Evolutionary conservation across 2,329 filamentous ascomycete genomes (phyloP), one percentile per base, ranked within the genome.

Genomic region (Pezicula carpinea): DNA sequence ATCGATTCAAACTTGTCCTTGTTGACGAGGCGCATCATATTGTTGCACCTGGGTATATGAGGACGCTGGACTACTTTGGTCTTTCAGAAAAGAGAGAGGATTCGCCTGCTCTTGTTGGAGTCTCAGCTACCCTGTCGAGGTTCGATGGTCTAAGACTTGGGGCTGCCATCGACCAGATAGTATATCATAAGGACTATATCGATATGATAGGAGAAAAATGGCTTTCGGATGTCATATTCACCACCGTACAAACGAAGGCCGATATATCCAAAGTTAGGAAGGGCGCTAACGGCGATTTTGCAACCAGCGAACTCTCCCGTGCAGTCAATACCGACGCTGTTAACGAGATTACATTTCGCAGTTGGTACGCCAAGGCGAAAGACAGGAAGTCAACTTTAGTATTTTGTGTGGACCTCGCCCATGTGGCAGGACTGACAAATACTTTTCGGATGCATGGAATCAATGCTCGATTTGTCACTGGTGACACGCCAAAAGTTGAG

Each of bases 11-110:
- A 67, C 79, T 99, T 0, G 72, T 99, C 0, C 76, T 99, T 3
- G 92, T 99, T 4, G 93, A 99, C 55, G 93, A 99, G 68, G 93
- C 92, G 4, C 93, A 99, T 64, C 93, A 99, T 66, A 95, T 97
- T 44, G 91, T 96, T 38, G 87, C 93, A 1, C 76, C 80, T 2
- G 82, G 83, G 6, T 97, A 97, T 61, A 74, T 95, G 52, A 76
- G 78, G 35, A 77, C 83, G 0, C 71, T 99, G 40, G 72, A 77
- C n/a, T 82, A 97, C 65, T 95, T 99, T 64, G 80, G 83, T 0
- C 75, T 95, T 53, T 71, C 74, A 11, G 67, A 80, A 46, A 58
- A 69, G 42, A 72, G 69, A 53, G 66, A 56, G 47, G 55, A 66
- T 31, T 73, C 77, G 11, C 85, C 88, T 0, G 78, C 82, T 15